Conservation (phyloP, 2,329 filamentous ascomycete species). For the Neopestalotiopsis rosae region DNA sequence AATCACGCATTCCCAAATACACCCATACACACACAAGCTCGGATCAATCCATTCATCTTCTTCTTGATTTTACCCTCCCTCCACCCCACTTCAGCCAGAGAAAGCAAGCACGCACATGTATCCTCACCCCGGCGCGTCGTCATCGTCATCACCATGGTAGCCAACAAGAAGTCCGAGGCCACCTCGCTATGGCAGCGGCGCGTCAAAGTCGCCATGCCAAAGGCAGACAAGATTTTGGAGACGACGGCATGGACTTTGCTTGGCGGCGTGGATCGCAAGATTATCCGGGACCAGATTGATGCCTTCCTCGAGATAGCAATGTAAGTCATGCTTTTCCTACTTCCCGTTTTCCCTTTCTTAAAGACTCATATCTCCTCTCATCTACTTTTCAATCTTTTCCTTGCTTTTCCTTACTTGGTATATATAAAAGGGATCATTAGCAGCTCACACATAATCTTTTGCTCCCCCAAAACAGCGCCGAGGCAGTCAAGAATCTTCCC, state of each 20-base stretch:
- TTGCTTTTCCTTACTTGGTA: too few species aligned
- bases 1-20: too few species aligned
- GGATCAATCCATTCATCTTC: background rate
- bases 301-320: constrained; percentile 2
- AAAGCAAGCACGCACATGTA: background rate
- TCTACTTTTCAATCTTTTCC: too few species aligned
- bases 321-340: background rate
- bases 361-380: background rate
- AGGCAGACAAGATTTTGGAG: constrained; percentile 1
- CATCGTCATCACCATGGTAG: constrained; percentile 1
- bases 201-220: constrained; percentile 11
- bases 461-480: background rate
- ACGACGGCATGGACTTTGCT: background rate
- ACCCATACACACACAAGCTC: too few species aligned
- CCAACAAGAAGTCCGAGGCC: constrained; percentile 11
- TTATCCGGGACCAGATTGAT: constrained; percentile 1
- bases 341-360: background rate
- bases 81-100: background rate
- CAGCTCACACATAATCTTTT: background rate
- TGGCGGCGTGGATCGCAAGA: background rate
- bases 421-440: background rate
- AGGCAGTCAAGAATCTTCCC: background rate
- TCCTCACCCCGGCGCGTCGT: background rate
- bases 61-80: background rate
- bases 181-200: constrained; percentile 11